Percentiles rank a stretch among this genome's conserved stretches.
Conservation (phyloP, 1,284 basidiomycete genomes). For the Phenoliferia sp. region DNA sequence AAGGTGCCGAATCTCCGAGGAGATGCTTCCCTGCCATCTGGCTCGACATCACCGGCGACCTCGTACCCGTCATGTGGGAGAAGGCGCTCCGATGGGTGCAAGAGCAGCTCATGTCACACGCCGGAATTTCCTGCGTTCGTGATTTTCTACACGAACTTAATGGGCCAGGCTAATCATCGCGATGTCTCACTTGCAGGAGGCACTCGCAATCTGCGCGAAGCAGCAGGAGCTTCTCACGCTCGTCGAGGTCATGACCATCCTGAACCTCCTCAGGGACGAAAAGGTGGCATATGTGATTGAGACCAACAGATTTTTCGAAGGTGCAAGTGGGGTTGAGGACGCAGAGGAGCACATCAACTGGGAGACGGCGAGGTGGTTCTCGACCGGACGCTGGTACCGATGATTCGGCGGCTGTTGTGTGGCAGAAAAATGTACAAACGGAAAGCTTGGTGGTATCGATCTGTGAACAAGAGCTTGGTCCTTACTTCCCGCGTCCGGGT, state of each 20-base stretch:
- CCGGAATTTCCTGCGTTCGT: conserved; percentile 4
- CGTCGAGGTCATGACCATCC: conserved; percentile 6
- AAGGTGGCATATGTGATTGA: conserved; percentile 1
- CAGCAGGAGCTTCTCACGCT: neutral
- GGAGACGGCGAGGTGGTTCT: neutral
- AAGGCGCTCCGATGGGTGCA: conserved; percentile 11
- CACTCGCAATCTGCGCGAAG: neutral
- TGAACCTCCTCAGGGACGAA: conserved; percentile 3
- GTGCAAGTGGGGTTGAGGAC: neutral
- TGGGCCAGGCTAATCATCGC: neutral
- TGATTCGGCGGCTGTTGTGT: too few relatives aligned
- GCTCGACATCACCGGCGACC: conserved; percentile 7
- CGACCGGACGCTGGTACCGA: too few relatives aligned
- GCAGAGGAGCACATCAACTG: neutral
- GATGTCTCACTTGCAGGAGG: neutral
- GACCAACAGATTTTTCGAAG: too few relatives aligned
- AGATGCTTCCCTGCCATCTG: conserved; percentile 13
- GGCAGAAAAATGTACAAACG: too few relatives aligned
- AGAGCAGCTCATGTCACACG: conserved; percentile 5
- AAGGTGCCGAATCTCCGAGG: neutral
- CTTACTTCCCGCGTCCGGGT: too few relatives aligned
- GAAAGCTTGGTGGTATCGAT: too few relatives aligned
- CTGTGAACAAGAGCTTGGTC: too few relatives aligned
- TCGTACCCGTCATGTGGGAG: conserved; percentile 9
- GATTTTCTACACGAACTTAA: neutral